Base-by-base conservation (phyloP, 768 basidiomycete genomes). In the Artomyces pyxidatus region DNA sequence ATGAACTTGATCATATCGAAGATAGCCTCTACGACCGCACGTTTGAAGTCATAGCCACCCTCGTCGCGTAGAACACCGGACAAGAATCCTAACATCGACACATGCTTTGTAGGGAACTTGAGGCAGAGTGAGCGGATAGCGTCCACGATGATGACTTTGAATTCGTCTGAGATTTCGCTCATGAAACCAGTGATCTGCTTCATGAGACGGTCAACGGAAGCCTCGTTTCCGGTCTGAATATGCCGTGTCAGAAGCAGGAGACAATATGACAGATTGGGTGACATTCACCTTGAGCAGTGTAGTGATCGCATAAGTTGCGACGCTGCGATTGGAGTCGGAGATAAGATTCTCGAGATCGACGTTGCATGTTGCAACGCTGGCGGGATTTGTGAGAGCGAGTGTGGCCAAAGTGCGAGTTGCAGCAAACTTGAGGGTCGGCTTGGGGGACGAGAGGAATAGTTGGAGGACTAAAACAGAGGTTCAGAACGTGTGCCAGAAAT, bases 1-100 rank as follows among this genome's bases (percentile, higher is more conserved):
- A 99, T 97, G 69, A 81, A 98, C 63, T 95, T 97, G 76, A 99
- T 90, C 96, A 99, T 99, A 67, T 99, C 96, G 64, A 99, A 98
- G 63, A 99, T 98, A 17, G 96, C 95, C 68, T 98, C 96, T 28
- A 99, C 96, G 42, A 98, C 91, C 6, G 96, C 91, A 40, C 94
- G 91, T 71, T 99, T 99, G 76, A 97, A 99, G 63, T 99, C 96
- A 67, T 97, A 98, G 5, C 96, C 96, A 48, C 96, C 96, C 68
- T 99, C 96, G 60, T 99, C 96, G 40, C 96, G 84, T 41, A 99
- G 78, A 23, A 98, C 90, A 47, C 95, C 92, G 39, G 92, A 93
- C 27, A 99, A 77, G 82, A 99, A 99, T 4, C 85, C 81, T 49
- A 99, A 85, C 95, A 99, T 98, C 35, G 92, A 87, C 1, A 81